Base-by-base conservation (phyloP, 1,139 yeast species). In the Saccharomyces hybrid region DNA sequence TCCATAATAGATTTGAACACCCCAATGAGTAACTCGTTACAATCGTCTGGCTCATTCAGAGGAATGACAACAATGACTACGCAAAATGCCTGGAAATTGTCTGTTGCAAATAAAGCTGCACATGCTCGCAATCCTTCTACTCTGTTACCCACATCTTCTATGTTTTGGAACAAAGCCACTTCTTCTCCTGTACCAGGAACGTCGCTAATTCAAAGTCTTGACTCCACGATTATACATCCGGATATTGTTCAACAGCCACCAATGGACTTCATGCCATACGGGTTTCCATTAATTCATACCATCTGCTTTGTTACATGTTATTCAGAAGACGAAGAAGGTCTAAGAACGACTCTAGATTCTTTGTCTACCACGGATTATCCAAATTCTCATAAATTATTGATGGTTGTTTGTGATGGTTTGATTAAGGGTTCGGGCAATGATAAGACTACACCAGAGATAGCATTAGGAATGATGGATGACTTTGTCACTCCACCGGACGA, bases 401-500 rank as follows among this genome's bases (percentile, higher is more conserved):
- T 90, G 55, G 83, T 91, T 49, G 78, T 93, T 41, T 91, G 98
- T 76, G 99, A 93, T 74, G 99, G 99, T 65, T 65, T 91, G 34
- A 85, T 93, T 63, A 90, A 91, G 68, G 99, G 99, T 63, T 83
- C 96, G 20, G 98, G 97, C 51, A 90, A 90, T 70, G 90, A 84
- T 55, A 69, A 70, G 68, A 78, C 91, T 1, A 93, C 99, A 0
- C 97, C 98, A 0, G 98, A 93, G 31, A 85, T 90, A 64, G 89
- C 84, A 14, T 72, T 93, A 56, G 81, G 81, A 54, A 85, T 93
- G 95, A 88, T 93, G 93, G 81, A 84, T 13, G 96, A 91, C 69
- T 85, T 90, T 61, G 77, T 81, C 9, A 75, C 78, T 34, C 86
- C 89, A 0, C 79, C 78, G 9, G 95, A 88, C 30, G 83, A 86